Conservation (phyloP, 2,329 filamentous ascomycete species). For the Clarireedia paspali region DNA sequence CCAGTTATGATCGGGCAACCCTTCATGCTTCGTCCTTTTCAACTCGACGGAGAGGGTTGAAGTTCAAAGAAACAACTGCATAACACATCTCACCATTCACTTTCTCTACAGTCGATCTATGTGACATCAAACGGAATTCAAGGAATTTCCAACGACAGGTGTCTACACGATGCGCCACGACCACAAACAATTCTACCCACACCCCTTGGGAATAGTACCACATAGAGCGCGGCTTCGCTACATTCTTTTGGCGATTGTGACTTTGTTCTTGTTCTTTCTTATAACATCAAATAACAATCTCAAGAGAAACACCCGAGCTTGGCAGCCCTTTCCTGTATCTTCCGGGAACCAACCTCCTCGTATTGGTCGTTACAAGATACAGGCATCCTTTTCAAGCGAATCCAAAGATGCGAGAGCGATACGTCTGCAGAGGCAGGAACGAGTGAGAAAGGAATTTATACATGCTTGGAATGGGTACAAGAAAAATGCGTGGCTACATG, state of each 20-base stretch:
- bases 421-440: background rate
- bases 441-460: conserved; percentile 13
- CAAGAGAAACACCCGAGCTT: background rate
- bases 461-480: conserved; percentile 67
- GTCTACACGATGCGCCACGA: no score
- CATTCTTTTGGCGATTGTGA: background rate
- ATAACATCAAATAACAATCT: background rate
- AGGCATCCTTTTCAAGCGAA: conserved; percentile 3
- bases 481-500: conserved; percentile 70
- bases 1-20: no score
- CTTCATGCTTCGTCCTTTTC: no score
- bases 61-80: no score
- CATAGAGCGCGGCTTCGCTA: no score
- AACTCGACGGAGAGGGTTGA: no score
- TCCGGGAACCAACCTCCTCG: background rate
- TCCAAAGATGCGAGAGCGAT: background rate
- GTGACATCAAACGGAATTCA: no score
- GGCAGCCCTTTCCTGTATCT: background rate
- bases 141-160: no score
- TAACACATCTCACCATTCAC: no score
- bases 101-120: no score
- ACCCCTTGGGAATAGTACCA: no score
- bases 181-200: no score
- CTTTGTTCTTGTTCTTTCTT: background rate
- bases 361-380: conserved; percentile 2